Evolutionary conservation across 176 grass and related monocot genomes (phyloP).

Genomic region (Otatea glauca): DNA sequence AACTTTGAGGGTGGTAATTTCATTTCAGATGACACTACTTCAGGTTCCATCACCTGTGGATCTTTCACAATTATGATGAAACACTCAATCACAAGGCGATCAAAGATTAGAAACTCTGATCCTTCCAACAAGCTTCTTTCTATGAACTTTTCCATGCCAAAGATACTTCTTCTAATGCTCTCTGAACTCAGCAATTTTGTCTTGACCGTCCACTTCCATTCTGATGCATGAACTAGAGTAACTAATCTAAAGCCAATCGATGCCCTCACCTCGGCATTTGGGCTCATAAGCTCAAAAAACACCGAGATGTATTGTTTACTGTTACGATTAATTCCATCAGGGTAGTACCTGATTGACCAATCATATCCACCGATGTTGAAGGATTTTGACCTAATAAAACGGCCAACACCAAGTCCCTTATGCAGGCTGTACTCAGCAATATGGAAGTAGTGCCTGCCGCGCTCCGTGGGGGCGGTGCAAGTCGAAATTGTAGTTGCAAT

Average conservation of each 20-base stretch:
- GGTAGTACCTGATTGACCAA: slow-evolving; percentile 17
- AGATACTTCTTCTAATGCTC: background rate
- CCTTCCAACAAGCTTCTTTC: background rate
- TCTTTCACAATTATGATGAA: background rate
- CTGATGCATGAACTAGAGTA: background rate
- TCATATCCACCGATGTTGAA: background rate
- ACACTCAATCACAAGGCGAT: background rate
- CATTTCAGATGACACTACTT: background rate
- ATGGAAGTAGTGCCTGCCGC: background rate
- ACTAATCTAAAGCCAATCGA: background rate
- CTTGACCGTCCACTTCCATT: background rate
- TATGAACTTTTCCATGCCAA: background rate
- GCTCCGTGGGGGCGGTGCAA: background rate
- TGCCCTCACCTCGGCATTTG: background rate
- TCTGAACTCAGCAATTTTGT: background rate
- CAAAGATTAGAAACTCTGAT: background rate
- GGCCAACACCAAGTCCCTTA: background rate
- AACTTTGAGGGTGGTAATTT: background rate
- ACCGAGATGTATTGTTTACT: background rate
- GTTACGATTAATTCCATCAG: background rate
- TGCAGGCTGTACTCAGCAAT: background rate
- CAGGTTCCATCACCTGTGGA: background rate
- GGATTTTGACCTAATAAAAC: background rate
- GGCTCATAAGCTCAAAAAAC: background rate
- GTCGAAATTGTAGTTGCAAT: background rate